Evolutionary conservation across 1,139 yeast species (phyloP), one percentile per base, ranked within the genome.

Genomic region (Pichia sp.): DNA sequence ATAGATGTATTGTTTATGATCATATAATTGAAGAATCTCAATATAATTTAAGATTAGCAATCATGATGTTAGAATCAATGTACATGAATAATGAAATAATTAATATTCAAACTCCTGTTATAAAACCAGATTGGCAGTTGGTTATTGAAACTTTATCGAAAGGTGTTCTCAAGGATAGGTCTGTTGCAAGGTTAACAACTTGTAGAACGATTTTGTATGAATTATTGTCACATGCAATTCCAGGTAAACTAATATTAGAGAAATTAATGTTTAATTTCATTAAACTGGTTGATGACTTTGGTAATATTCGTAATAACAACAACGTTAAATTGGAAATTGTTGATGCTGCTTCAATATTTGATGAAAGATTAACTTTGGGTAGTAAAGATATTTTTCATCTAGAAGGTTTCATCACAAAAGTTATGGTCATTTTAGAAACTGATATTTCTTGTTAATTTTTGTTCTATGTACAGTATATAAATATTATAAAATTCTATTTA

Each of bases 401-500:
- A 54, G 99, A 93, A 70, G 99, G 98, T 1, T 93, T 89, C 67
- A 80, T 87, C 19, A 97, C 98, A 1, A 85, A 80, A 64, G 81
- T 83, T 2, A 93, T 93, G 98, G 82, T 84, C 44, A 73, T 75
- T 7, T 62, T 81, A 47, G 82, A 77, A 58, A 63, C 62, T 49
- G 65, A 62, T 47, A n/a, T 57, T 10, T 45, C 19, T 10, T 45
- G 19, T 27, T 43, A 2, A 18, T 16, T 42, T 19, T 42, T 9
- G 0, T 13, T 39, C 30, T 46, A 39, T 46, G 44, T 46, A 39
- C 44, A 46, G 38, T 22, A 30, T 28, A 14, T 33, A 33, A 33
- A 14, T 22, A 25, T 11, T 18, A 27, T 42, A 19, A 29, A 18
- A 42, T 9, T 18, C 31, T 30, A 52, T 31, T 55, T 60, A 51